Base-by-base conservation (phyloP, 805 yeast genomes). In the Myxozyma monticola region DNA sequence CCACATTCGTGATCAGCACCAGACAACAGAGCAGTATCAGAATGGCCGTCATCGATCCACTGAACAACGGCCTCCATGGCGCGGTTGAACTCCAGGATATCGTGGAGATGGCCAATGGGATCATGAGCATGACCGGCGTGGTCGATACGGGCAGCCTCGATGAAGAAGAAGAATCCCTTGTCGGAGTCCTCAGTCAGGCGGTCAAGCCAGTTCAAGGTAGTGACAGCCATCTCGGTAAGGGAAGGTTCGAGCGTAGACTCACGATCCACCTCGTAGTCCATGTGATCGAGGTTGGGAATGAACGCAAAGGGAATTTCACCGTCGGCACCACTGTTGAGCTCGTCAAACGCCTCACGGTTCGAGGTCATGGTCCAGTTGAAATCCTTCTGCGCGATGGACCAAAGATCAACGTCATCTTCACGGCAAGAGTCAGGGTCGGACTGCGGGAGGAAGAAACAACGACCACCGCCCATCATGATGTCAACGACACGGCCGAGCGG, bases 1-100 rank as follows among this genome's bases (percentile, higher is more conserved):
- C 98, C 98, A 22, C 97, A 90, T 67, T 90, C 98, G 71, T 90
- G 98, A 67, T 90, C 97, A 21, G 95, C 84, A 1, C 96, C 88
- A 22, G 91, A 81, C 36, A 90, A 73, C 35, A 88, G 77, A 38
- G 85, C 73, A 2, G 96, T 88, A 60, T 88, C 96, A 10, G 78
- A 81, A 43, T 85, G 88, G 14, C 39, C 40, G 7, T 74, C 65
- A 59, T 84, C 81, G 33, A 84, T 86, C 65, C 80, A 88, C 36
- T 85, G 80, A 45, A 79, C 68, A 2, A 84, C 96, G 9, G 87
- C 85, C 54, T 77, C 68, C 70, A 86, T 88, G 2, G 96, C 89
- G 52, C 79, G 80, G 66, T 87, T 95, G 67, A 81, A 90, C 1
- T 95, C 96, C 60, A 89, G 71, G 3, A 88, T 91, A 69, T 90